phyloP scores from a whole-genome alignment of 2,329 filamentous ascomycete genomes.

The Stachybotrys elegans region DNA sequence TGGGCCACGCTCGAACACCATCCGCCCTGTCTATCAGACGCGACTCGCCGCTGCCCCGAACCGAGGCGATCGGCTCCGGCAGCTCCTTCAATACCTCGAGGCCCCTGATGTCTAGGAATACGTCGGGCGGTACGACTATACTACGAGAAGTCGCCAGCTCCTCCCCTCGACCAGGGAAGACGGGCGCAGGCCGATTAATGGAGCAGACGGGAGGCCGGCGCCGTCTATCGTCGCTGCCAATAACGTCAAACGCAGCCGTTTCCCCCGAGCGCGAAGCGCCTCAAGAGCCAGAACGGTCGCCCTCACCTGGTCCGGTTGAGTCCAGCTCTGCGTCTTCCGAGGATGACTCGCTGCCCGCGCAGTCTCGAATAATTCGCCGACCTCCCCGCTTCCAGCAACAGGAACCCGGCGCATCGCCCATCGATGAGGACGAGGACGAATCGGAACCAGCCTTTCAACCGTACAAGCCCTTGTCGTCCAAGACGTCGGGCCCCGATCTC shows the following conservation, averaged over 20 bases:
- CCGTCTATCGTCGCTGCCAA: constrained; percentile 40
- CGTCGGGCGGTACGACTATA: constrained; percentile 41
- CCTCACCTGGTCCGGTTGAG: constrained; percentile 31
- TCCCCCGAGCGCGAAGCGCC: constrained; percentile 15
- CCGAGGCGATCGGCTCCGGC: constrained; percentile 38
- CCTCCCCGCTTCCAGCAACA: constrained; percentile 46
- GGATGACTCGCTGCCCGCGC: constrained; percentile 47
- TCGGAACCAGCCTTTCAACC: constrained; percentile 52
- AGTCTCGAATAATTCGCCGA: constrained; percentile 56
- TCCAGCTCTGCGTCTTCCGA: constrained; percentile 33
- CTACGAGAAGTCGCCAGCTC: constrained; percentile 28
- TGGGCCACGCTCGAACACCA: constrained; percentile 34
- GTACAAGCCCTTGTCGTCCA: constrained; percentile 31
- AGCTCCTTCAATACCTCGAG: constrained; percentile 39
- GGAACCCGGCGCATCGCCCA: constrained; percentile 31
- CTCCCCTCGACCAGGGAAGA: constrained; percentile 21
- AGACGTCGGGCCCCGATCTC: constrained; percentile 37
- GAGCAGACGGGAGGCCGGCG: constrained; percentile 26
- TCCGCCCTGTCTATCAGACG: constrained; percentile 54
- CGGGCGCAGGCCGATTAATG: constrained; percentile 12
- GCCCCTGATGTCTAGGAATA: constrained; percentile 41
- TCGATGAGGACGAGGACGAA: constrained; percentile 52
- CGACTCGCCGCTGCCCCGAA: constrained; percentile 49
- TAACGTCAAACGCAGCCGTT: constrained; percentile 20
- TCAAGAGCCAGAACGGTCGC: constrained; percentile 15